Evolutionary conservation across 1,139 yeast genomes (phyloP).

Genomic region (Debaryomycetaceae sp.): DNA sequence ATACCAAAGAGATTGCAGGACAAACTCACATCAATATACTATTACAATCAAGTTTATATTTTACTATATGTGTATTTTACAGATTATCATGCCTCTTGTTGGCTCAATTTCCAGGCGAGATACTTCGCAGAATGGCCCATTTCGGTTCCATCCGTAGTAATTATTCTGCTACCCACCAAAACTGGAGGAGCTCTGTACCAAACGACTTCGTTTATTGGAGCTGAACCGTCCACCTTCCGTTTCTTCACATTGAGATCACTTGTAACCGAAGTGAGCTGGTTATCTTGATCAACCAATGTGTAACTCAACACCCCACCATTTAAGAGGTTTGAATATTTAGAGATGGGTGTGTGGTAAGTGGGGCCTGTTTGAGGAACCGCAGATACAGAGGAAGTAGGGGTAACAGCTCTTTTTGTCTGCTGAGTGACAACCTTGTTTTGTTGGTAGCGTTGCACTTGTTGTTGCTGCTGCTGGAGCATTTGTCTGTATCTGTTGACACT

Average conservation of each 20-base stretch:
- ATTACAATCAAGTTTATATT: too few relatives aligned
- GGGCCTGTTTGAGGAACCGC: slow-evolving; percentile 15
- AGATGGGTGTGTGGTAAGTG: slow-evolving; percentile 29
- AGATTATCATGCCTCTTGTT: slow-evolving; percentile 1
- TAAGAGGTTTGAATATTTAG: slow-evolving; percentile 34
- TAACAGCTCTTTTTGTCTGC: slow-evolving; percentile 19
- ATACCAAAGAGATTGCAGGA: too few relatives aligned
- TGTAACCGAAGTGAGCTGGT: slow-evolving; percentile 15
- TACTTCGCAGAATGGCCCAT: slow-evolving; percentile 72
- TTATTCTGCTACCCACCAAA: slow-evolving; percentile 49
- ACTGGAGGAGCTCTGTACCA: slow-evolving; percentile 87
- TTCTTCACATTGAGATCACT: slow-evolving; percentile 22
- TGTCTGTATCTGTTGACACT: slow-evolving; percentile 17
- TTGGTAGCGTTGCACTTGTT: slow-evolving; percentile 19
- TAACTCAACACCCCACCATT: slow-evolving; percentile 44
- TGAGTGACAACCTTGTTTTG: slow-evolving; percentile 12
- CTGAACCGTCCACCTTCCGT: slow-evolving; percentile 18
- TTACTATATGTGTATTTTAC: neutral
- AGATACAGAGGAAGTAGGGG: slow-evolving; percentile 18
- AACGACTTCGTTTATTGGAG: slow-evolving; percentile 52
- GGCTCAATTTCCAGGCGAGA: slow-evolving; percentile 57
- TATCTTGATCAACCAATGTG: slow-evolving; percentile 22
- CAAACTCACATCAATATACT: too few relatives aligned
- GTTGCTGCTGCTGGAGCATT: slow-evolving; percentile 24
- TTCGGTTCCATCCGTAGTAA: slow-evolving; percentile 21